Evolutionary conservation across 805 yeast species (phyloP), one percentile per base, ranked within the genome.

Genomic region (Teunomyces aglyptinius): DNA sequence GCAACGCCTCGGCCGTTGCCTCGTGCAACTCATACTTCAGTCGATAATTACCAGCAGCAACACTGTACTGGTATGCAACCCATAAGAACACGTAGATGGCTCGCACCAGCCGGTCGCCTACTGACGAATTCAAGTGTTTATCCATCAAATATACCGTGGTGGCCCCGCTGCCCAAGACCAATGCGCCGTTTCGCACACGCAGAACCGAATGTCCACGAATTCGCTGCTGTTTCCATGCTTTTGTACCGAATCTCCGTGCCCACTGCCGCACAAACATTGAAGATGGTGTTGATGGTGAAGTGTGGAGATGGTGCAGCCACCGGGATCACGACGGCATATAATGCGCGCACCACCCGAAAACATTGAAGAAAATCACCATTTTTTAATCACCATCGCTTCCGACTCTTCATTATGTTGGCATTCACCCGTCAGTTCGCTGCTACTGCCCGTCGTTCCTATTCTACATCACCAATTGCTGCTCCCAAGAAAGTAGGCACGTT

Each of bases 61-160:
- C 71, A 41, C 77, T 55, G 63, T 86, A 87, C 55, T 84, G 85
- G 28, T 74, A 55, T 0, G 88, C 89, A 6, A 86, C 76, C 58
- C 70, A 54, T 5, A 70, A 46, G 38, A 85, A 61, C 1, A 70
- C 70, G 44, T 63, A 73, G 1, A 81, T 57, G 0, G 89, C 79
- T 40, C 82, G 65, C 1, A 65, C 45, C 0, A 88, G 77, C 52
- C 94, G 69, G 11, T 71, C 57, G 4, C 75, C 51, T 0, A 83
- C 71, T 1, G 84, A 77, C n/a, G 80, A 73, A 38, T 76, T 75
- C 45, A 62, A 53, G 24, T 58, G 53, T 7, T 64, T 58, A 54
- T 80, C 85, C 18, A 60, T 52, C 2, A 49, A 47, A 43, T 60
- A 72, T 3, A 61, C 52, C 1, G 51, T 13, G 6, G 45, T 45